phyloP scores from a whole-genome alignment of 1,284 basidiomycete species.

The Pterula multifida region DNA sequence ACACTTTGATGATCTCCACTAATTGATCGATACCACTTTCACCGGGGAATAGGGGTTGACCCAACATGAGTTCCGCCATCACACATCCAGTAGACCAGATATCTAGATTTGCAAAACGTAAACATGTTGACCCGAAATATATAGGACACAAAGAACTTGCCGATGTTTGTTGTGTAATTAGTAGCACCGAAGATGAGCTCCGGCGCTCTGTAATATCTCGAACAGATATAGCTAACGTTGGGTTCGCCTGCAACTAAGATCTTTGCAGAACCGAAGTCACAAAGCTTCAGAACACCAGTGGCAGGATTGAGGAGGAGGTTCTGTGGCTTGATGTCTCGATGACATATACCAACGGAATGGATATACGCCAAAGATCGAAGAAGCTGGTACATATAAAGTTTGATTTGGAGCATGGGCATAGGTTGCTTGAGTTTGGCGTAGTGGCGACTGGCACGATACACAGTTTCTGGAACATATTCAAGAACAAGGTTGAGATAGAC shows the following conservation, averaged over 20 bases:
- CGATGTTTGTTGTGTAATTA: constrained; percentile 99
- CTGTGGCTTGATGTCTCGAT: constrained; percentile 99
- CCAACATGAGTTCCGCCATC: constrained; percentile 99
- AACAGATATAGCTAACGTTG: constrained; percentile 99
- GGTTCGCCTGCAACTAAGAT: constrained; percentile 96
- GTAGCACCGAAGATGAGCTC: constrained; percentile 99
- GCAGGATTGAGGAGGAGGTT: constrained; percentile 95
- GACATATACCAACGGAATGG: constrained; percentile 94
- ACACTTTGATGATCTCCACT: constrained; percentile 99
- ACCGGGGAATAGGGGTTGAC: constrained; percentile 96
- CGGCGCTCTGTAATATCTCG: constrained; percentile 97
- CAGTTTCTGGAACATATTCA: constrained; percentile 98
- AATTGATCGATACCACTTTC: constrained; percentile 99
- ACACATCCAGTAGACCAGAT: constrained; percentile 99
- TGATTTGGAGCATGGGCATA: constrained; percentile 99
- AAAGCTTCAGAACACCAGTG: constrained; percentile 93
- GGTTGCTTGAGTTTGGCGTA: constrained; percentile 99
- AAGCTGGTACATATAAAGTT: constrained; percentile 96
- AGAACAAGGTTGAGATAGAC: constrained; percentile 99
- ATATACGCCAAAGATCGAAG: constrained; percentile 96
- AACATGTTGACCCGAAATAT: neutral
- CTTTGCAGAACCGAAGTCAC: constrained; percentile 99
- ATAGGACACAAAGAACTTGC: constrained; percentile 31
- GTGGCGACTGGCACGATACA: constrained; percentile 96
- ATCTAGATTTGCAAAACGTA: constrained; percentile 43